These are phyloP conservation scores for Cucumis hystrix DNA, from an alignment of 306 rosid genomes.

Conservation along the genomic window DNA sequence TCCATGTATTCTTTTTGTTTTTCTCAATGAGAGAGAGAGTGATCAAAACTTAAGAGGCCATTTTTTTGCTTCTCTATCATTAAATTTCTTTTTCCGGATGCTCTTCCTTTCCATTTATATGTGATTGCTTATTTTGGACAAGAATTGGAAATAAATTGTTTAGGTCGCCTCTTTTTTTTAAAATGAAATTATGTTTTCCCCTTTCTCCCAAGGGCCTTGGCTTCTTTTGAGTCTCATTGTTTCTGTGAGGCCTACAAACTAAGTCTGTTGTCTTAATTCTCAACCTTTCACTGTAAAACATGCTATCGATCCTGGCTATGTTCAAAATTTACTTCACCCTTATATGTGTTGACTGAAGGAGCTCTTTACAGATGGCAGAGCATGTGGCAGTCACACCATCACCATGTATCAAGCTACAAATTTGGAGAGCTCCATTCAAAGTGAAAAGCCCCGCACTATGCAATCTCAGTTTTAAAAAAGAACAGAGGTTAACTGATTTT, in stretches of 20 bases:
- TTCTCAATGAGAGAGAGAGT: neutral
- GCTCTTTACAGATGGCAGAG: conserved; percentile 44
- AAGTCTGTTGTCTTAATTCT: neutral
- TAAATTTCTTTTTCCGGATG: neutral
- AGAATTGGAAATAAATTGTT: neutral
- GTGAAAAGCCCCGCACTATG: conserved; percentile 14
- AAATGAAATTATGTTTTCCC: neutral
- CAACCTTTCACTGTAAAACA: neutral
- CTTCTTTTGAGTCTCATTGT: neutral
- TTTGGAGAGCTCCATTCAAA: conserved; percentile 16
- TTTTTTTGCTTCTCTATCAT: neutral
- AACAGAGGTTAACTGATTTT: conserved; percentile 27
- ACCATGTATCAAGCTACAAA: conserved; percentile 36
- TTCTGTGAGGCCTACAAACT: neutral
- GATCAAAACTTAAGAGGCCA: neutral
- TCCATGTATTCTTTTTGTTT: too few relatives aligned
- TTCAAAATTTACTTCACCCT: neutral
- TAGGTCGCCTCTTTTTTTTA: neutral
- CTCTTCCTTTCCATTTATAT: neutral
- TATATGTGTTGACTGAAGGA: neutral
- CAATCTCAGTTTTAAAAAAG: conserved; percentile 12
- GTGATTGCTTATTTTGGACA: neutral
- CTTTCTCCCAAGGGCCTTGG: neutral
- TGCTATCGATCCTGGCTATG: neutral
- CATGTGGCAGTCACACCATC: conserved; percentile 44